A percentile compares a stretch with the other conserved stretches of the same genome.
Evolutionary conservation across 2,329 filamentous ascomycete species (phyloP).

Genomic region (Aspergillaceae sp.): DNA sequence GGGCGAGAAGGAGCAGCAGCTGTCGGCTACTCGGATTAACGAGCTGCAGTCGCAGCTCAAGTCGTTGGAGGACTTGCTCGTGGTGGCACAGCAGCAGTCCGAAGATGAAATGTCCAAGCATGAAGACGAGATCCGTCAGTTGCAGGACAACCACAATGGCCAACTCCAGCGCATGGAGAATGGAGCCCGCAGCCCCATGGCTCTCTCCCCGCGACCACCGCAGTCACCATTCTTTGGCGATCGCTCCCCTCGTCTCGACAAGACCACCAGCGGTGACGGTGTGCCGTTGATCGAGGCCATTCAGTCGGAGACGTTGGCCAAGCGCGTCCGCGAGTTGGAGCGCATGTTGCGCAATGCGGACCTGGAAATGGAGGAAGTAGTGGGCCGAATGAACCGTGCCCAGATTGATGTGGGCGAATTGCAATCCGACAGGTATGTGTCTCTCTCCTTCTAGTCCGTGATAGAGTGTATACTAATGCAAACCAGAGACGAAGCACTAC

Average conservation of each 20-base stretch:
- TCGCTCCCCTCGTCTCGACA: slow-evolving; percentile 52
- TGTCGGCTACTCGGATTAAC: slow-evolving; percentile 73
- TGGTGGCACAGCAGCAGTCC: slow-evolving; percentile 72
- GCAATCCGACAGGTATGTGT: slow-evolving; percentile 45
- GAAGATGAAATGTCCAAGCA: slow-evolving; percentile 76
- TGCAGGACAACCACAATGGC: slow-evolving; percentile 68
- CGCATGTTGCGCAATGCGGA: slow-evolving; percentile 67
- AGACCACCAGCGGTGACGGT: slow-evolving; percentile 53
- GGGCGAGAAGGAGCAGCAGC: slow-evolving; percentile 73
- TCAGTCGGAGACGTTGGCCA: slow-evolving; percentile 66
- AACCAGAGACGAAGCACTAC: slow-evolving; percentile 60
- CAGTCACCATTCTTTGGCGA: slow-evolving; percentile 54
- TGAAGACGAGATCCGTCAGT: slow-evolving; percentile 69
- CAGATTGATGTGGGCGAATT: slow-evolving; percentile 77
- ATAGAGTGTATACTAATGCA: slow-evolving; percentile 11
- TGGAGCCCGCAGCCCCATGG: slow-evolving; percentile 37
- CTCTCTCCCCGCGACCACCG: slow-evolving; percentile 50
- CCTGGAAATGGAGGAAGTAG: slow-evolving; percentile 73
- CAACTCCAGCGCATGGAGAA: slow-evolving; percentile 67
- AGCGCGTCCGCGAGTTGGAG: slow-evolving; percentile 76
- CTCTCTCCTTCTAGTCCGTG: slow-evolving; percentile 1
- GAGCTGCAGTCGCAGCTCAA: slow-evolving; percentile 74
- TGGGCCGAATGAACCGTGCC: slow-evolving; percentile 69
- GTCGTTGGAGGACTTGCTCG: slow-evolving; percentile 71
- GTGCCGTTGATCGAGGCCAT: slow-evolving; percentile 58